These are phyloP conservation scores for Phanerochaete carnosa DNA, from an alignment of 768 basidiomycete genomes.

Conservation along the genomic window DNA sequence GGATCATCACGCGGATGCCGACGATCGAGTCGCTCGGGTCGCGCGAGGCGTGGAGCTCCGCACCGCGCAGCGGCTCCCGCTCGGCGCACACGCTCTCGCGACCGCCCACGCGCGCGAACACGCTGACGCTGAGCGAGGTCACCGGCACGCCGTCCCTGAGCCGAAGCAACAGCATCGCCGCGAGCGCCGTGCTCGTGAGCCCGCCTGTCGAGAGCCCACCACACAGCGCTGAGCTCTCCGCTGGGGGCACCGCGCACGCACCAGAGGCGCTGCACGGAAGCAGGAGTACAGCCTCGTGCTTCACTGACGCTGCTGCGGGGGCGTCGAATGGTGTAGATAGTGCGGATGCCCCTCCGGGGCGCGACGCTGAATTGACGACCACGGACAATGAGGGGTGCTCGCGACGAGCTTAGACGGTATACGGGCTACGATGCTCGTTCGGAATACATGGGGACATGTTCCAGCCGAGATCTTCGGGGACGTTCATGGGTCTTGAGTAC, in stretches of 20 bases:
- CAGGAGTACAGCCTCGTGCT: neutral
- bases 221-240: neutral
- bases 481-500: neutral
- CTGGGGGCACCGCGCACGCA: neutral
- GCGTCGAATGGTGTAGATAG: constrained; percentile 1
- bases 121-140: constrained; percentile 19
- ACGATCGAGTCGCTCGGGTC: constrained; percentile 79
- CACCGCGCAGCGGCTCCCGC: constrained; percentile 11
- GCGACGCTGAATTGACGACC: neutral
- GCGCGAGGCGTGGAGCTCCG: constrained; percentile 42
- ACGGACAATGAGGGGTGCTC: neutral
- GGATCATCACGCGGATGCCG: constrained; percentile 69
- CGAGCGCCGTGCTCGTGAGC: constrained; percentile 19
- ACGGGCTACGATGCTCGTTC: neutral
- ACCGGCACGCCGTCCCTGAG: constrained; percentile 16
- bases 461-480: neutral
- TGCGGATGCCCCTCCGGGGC: neutral
- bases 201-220: constrained; percentile 14
- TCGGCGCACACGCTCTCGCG: constrained; percentile 16
- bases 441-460: neutral
- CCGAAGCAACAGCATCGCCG: constrained; percentile 25
- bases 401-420: neutral
- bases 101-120: constrained; percentile 26
- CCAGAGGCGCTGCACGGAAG: neutral
- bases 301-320: neutral